Evolutionary conservation across 257 asterid genomes (phyloP).

Genomic region (Ajuga chamaepitys): DNA sequence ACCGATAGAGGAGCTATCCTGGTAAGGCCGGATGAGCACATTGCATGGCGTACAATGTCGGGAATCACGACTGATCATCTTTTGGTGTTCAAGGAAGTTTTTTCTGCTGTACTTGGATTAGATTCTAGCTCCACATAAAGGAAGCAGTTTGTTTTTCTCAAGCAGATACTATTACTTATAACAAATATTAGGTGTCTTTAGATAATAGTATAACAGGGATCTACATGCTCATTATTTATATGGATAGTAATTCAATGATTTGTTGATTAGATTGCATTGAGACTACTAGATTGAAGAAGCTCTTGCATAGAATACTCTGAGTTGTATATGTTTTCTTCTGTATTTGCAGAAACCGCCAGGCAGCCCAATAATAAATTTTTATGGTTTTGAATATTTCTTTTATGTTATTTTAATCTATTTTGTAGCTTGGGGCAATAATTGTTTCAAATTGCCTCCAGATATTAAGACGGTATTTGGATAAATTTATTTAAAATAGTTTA

Average conservation of each 20-base stretch:
- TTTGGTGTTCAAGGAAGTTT: slow-evolving; percentile 43
- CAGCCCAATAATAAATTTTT: too few species aligned
- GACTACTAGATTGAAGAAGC: not conserved
- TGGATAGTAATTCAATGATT: not conserved
- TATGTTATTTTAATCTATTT: too few species aligned
- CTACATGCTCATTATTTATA: not conserved
- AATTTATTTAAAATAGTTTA: too few species aligned
- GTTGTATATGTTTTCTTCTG: not conserved
- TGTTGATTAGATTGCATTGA: not conserved
- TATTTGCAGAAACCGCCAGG: too few species aligned
- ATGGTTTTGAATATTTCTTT: too few species aligned
- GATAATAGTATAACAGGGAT: not conserved
- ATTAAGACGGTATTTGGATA: too few species aligned
- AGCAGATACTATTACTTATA: not conserved
- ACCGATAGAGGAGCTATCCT: slow-evolving; percentile 67
- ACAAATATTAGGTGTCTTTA: not conserved
- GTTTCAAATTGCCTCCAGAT: too few species aligned
- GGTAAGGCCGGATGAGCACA: slow-evolving; percentile 92
- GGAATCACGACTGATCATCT: slow-evolving; percentile 25
- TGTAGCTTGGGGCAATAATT: too few species aligned
- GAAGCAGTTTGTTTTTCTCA: not conserved
- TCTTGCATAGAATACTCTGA: not conserved
- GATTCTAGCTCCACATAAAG: slow-evolving; percentile 12
- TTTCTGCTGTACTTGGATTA: slow-evolving; percentile 38
- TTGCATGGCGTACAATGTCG: slow-evolving; percentile 64